Conservation (phyloP, 495 filamentous ascomycete species). For the Tetracladium marchalianum region DNA sequence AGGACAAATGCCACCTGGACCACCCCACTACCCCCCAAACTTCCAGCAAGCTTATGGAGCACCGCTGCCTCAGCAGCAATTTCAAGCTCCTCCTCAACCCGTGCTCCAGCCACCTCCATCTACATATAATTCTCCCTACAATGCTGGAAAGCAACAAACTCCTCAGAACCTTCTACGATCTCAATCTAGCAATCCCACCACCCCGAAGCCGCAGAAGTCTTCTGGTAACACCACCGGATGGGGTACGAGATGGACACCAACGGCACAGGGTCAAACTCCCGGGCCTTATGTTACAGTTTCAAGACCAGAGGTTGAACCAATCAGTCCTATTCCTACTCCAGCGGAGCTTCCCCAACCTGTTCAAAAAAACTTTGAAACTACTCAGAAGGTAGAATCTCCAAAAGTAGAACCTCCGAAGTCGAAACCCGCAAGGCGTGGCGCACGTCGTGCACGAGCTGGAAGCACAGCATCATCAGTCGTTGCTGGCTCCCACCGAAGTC, state of each 20-base stretch:
- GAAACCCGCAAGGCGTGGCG: constrained; percentile 13
- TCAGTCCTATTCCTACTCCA: constrained; percentile 34
- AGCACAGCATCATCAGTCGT: constrained; percentile 43
- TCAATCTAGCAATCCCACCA: constrained; percentile 5
- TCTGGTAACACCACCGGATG: constrained; percentile 24
- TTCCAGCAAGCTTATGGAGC: too few relatives aligned
- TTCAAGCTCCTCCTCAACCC: not conserved
- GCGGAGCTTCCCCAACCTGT: constrained; percentile 17
- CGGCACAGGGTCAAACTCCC: constrained; percentile 35
- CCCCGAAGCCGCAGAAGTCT: constrained; percentile 7
- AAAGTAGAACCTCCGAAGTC: constrained; percentile 9
- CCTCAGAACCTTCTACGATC: not conserved
- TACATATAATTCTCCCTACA: constrained; percentile 21
- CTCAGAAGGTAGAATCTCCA: constrained; percentile 1
- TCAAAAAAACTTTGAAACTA: constrained; percentile 14
- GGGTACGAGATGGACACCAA: constrained; percentile 38
- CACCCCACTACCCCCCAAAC: not conserved
- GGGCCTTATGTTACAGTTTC: constrained; percentile 19
- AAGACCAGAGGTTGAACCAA: constrained; percentile 34
- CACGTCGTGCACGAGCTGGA: constrained; percentile 28
- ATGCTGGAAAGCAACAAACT: constrained; percentile 8
- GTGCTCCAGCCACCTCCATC: constrained; percentile 5
- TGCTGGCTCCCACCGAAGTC: constrained; percentile 17
- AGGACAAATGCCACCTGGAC: constrained; percentile 5
- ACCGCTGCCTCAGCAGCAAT: constrained; percentile 7